Conservation (phyloP, 306 rosid genomes). For the Prinsepia uniflora region DNA sequence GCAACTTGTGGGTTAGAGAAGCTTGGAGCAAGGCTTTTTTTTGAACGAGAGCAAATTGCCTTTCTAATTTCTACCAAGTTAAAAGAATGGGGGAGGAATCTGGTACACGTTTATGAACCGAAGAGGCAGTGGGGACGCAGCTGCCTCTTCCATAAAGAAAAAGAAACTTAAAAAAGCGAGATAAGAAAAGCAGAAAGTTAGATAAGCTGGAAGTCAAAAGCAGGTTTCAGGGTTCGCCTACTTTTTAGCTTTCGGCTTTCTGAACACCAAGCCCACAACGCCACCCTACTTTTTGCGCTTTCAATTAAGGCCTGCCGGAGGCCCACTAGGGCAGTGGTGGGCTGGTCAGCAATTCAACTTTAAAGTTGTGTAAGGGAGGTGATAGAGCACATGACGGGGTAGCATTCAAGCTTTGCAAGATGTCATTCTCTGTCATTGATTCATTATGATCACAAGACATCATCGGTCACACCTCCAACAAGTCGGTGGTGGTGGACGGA, state of each 20-base stretch:
- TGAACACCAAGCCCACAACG: conserved; percentile 22
- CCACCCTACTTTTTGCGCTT: conserved; percentile 13
- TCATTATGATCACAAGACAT: too few species aligned
- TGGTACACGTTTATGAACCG: not conserved
- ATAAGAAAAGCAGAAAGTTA: not conserved
- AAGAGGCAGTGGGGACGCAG: not conserved
- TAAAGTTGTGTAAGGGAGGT: not conserved
- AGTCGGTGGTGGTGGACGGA: too few species aligned
- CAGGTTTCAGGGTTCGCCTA: not conserved
- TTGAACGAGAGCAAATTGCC: not conserved
- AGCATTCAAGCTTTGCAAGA: too few species aligned
- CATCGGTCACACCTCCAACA: too few species aligned
- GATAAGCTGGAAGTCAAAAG: conserved; percentile 25
- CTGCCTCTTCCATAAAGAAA: not conserved
- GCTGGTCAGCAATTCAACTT: not conserved
- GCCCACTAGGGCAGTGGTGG: not conserved
- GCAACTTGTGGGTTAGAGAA: not conserved
- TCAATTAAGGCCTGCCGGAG: not conserved
- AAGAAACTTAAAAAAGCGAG: not conserved
- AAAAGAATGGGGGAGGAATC: not conserved
- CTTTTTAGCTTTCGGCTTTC: conserved; percentile 8
- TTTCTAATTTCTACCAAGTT: not conserved
- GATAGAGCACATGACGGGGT: conserved; percentile 10
- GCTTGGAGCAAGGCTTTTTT: not conserved
- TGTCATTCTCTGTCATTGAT: too few species aligned